Conservation (phyloP, 75 land plant species). For the Selaginella moellendorffii region DNA sequence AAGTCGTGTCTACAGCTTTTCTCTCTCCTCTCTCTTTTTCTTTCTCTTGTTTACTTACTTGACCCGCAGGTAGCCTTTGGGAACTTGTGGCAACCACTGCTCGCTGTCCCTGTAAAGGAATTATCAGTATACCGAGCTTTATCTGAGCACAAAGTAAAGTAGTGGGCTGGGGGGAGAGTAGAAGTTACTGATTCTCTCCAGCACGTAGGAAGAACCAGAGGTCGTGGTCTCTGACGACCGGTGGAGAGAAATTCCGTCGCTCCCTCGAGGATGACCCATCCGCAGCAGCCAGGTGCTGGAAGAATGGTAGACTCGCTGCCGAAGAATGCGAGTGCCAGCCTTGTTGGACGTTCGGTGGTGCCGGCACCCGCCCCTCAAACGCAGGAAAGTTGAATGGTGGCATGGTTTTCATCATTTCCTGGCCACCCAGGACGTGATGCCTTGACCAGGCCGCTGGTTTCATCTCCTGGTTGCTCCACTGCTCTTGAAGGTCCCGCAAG, state of each 20-base stretch:
- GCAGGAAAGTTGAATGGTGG: neutral
- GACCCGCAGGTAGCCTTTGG: constrained; percentile 22
- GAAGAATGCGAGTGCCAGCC: neutral
- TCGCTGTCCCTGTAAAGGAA: constrained; percentile 6
- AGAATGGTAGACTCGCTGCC: neutral
- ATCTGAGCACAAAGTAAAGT: neutral
- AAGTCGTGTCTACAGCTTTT: too few relatives aligned
- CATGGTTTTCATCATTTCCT: neutral
- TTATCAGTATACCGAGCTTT: neutral
- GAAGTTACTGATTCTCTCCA: constrained; percentile 1
- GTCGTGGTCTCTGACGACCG: neutral
- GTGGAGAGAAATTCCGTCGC: too few relatives aligned
- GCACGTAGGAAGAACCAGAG: constrained; percentile 6
- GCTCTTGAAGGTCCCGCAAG: neutral
- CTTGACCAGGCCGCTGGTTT: neutral
- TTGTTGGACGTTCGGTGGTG: neutral
- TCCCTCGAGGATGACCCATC: too few relatives aligned
- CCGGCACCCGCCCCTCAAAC: neutral
- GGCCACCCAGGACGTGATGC: neutral
- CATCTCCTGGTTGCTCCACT: neutral
- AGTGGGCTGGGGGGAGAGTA: too few relatives aligned
- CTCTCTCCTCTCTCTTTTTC: too few relatives aligned
- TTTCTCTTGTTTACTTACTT: constrained; percentile 15
- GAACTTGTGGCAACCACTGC: constrained; percentile 18
- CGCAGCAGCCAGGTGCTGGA: neutral